Evolutionary conservation across 2,329 filamentous ascomycete species (phyloP).

Genomic region (Trichothecium sympodiale): DNA sequence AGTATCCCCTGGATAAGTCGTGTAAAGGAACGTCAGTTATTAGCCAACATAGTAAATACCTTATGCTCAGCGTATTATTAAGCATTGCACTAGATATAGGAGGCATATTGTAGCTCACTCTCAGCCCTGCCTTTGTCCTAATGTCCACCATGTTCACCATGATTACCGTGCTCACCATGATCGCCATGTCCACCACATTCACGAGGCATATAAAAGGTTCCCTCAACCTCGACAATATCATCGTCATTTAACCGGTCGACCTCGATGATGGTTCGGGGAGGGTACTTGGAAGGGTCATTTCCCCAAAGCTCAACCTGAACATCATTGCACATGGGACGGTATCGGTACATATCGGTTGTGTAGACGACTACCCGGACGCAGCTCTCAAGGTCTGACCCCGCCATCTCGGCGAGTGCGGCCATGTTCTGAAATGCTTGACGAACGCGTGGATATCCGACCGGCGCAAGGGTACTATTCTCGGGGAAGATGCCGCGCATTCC

Average conservation of each 20-base stretch:
- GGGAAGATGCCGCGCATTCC: constrained; percentile 21
- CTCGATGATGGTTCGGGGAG: constrained; percentile 19
- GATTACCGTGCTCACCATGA: too few species aligned
- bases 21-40: too few species aligned
- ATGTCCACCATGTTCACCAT: too few species aligned
- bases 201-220: constrained; percentile 11
- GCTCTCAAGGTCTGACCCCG: constrained; percentile 14
- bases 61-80: too few species aligned
- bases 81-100: too few species aligned
- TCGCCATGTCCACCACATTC: too few species aligned
- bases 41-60: too few species aligned
- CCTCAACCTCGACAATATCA: constrained; percentile 20
- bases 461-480: constrained; percentile 16
- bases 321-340: constrained; percentile 19
- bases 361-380: constrained; percentile 9
- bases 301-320: constrained; percentile 19
- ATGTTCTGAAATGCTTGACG: constrained; percentile 20
- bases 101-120: too few species aligned
- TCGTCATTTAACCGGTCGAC: constrained; percentile 20
- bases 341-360: constrained; percentile 21
- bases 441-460: constrained; percentile 15
- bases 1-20: too few species aligned
- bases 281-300: constrained; percentile 14
- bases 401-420: constrained; percentile 16
- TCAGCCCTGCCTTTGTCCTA: too few species aligned